phyloP scores from a whole-genome alignment of 2,329 filamentous ascomycete genomes.

The Cadophora luteo-olivacea region DNA sequence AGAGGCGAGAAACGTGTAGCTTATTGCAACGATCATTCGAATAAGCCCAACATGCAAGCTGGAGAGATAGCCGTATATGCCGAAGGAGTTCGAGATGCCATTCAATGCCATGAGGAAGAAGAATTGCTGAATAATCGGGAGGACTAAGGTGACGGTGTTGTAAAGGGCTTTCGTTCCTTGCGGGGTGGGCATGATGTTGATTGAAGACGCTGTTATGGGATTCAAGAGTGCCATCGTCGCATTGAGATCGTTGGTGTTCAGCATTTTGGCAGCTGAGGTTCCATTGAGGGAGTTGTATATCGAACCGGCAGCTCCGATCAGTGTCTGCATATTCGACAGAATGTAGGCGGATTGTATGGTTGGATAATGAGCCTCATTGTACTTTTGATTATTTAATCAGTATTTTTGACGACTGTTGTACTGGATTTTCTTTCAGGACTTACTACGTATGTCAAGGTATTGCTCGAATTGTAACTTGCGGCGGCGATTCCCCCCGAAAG shows the following conservation, averaged over 20 bases:
- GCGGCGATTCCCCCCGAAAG: constrained; percentile 38
- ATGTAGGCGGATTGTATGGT: constrained; percentile 41
- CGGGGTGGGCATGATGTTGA: constrained; percentile 43
- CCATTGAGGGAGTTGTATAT: constrained; percentile 40
- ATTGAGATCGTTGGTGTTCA: constrained; percentile 37
- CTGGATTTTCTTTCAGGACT: background rate
- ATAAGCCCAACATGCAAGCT: constrained; percentile 32
- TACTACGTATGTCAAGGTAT: background rate
- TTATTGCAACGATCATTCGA: constrained; percentile 43
- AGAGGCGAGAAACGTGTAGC: constrained; percentile 26
- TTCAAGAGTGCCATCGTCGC: constrained; percentile 43
- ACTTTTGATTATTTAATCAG: background rate
- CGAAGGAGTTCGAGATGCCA: constrained; percentile 35
- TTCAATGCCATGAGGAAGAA: constrained; percentile 38
- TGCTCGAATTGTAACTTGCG: background rate
- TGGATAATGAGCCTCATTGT: constrained; percentile 40
- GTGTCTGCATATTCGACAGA: constrained; percentile 39
- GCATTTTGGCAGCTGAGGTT: constrained; percentile 26
- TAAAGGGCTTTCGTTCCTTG: constrained; percentile 44
- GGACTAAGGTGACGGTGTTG: constrained; percentile 48
- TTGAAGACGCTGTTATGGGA: constrained; percentile 42
- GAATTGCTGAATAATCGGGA: constrained; percentile 43
- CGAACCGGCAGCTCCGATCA: constrained; percentile 36
- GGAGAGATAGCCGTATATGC: constrained; percentile 27
- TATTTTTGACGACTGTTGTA: background rate